phyloP scores from a whole-genome alignment of 352 stramenopile genomes.

The Hyaloperonospora brassicae region DNA sequence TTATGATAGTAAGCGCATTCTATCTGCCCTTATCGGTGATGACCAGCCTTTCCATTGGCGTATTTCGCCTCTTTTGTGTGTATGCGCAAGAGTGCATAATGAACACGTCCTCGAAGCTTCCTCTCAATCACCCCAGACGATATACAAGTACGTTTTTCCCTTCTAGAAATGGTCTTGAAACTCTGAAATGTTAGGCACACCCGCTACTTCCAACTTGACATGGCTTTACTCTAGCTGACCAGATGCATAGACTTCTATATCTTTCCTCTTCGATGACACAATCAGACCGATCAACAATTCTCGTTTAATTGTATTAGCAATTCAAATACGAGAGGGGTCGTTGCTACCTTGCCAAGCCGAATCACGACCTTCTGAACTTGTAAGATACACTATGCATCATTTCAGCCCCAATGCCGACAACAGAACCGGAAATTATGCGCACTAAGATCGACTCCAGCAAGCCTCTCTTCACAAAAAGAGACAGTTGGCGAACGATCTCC shows the following conservation, averaged over 20 bases:
- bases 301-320: not conserved
- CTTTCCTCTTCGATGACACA: not conserved
- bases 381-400: not conserved
- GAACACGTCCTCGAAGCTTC: not conserved
- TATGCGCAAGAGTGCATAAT: not conserved
- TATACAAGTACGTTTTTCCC: not conserved
- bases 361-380: not conserved
- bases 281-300: not conserved
- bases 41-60: no score
- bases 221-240: not conserved
- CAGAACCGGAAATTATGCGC: not conserved
- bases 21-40: no score
- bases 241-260: not conserved
- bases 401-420: not conserved
- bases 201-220: not conserved
- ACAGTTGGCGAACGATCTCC: not conserved
- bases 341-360: not conserved
- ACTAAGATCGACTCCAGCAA: not conserved
- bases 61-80: no score
- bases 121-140: not conserved
- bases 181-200: not conserved
- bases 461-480: not conserved
- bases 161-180: not conserved
- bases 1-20: no score
- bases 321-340: not conserved